Conservation (phyloP, 306 rosid species). For the Prunus campanulata region DNA sequence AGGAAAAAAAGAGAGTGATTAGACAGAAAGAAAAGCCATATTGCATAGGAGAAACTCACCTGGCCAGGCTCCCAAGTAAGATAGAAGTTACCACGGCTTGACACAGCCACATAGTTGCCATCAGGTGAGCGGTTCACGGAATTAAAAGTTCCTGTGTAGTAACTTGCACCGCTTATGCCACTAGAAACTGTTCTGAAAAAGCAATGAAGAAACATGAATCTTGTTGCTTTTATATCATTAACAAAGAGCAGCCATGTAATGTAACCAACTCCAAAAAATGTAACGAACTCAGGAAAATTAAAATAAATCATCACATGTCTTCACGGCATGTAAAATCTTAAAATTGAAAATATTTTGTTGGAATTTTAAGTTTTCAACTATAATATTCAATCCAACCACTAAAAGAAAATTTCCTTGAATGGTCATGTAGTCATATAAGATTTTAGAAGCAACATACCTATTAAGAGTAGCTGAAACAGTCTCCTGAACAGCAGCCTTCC, state of each 20-base stretch:
- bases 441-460: conserved; percentile 49
- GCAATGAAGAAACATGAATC: conserved; percentile 39
- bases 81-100: conserved; percentile 97
- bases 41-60: conserved; percentile 45
- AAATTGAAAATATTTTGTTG: neutral
- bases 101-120: conserved; percentile 92
- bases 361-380: neutral
- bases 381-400: neutral
- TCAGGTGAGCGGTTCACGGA: conserved; percentile 91
- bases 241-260: neutral
- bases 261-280: neutral
- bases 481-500: conserved; percentile 99
- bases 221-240: neutral
- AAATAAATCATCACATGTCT: neutral
- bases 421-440: conserved; percentile 6
- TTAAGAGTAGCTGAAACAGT: conserved; percentile 97
- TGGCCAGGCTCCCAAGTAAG: conserved; percentile 99
- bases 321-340: neutral
- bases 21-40: conserved; percentile 8
- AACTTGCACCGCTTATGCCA: conserved; percentile 98
- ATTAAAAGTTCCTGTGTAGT: conserved; percentile 91
- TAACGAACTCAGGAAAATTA: neutral
- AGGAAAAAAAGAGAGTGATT: neutral
- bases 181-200: conserved; percentile 97
- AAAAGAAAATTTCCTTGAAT: conserved; percentile 5